These are phyloP conservation scores for Leccinum boreale DNA, from an alignment of 768 basidiomycete species.

Conservation along the genomic window DNA sequence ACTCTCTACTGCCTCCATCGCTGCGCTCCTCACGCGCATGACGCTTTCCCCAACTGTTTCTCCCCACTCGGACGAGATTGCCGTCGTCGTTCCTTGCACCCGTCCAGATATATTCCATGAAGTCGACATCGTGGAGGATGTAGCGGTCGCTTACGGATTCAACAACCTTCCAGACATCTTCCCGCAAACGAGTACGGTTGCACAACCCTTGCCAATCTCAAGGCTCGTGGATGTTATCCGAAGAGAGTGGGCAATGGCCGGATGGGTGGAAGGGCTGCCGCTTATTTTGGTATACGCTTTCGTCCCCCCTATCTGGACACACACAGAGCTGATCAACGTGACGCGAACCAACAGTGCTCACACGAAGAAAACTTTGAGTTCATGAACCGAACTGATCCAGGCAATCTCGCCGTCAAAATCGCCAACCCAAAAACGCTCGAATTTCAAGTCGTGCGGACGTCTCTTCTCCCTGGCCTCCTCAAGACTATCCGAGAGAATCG, in stretches of 20 bases:
- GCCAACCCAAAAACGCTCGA: constrained; percentile 97
- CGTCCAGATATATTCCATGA: constrained; percentile 97
- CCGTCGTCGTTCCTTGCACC: constrained; percentile 85
- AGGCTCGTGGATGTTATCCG: constrained; percentile 87
- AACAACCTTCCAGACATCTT: constrained; percentile 93
- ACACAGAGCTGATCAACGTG: constrained; percentile 2
- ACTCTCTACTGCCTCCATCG: constrained; percentile 62
- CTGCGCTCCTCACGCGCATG: constrained; percentile 80
- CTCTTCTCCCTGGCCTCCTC: constrained; percentile 90
- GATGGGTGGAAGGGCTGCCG: constrained; percentile 94
- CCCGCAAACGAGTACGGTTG: constrained; percentile 92
- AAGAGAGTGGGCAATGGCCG: constrained; percentile 88
- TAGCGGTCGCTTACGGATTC: constrained; percentile 96
- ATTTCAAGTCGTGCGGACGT: constrained; percentile 97
- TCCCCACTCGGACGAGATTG: constrained; percentile 60
- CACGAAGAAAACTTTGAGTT: constrained; percentile 98
- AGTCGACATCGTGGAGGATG: constrained; percentile 98
- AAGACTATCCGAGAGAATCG: constrained; percentile 98
- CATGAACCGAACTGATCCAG: constrained; percentile 84
- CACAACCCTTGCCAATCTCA: constrained; percentile 86
- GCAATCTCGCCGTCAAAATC: constrained; percentile 79
- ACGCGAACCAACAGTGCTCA: constrained; percentile 65
- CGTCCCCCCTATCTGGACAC: not conserved
- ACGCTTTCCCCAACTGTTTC: constrained; percentile 54
- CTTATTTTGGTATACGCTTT: constrained; percentile 70